phyloP scores from a whole-genome alignment of 345 rosid genomes.

The Limnanthes douglasii region DNA sequence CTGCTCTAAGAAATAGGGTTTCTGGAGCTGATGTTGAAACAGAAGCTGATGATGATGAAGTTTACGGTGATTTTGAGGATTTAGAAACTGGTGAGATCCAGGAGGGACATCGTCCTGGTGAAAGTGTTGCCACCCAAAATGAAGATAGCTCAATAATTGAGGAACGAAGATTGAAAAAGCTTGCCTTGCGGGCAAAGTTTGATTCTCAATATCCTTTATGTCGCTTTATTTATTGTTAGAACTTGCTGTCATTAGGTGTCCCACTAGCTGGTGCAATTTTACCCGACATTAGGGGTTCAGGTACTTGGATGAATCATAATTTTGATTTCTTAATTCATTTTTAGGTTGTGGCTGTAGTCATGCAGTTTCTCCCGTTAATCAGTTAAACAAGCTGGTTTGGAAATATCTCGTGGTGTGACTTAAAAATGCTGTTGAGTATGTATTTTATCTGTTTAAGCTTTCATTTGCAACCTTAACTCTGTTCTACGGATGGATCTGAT shows the following conservation, averaged over 20 bases:
- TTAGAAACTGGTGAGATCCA: slow-evolving; percentile 64
- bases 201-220: slow-evolving; percentile 94
- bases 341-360: no score
- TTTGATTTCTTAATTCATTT: no score
- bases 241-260: no score
- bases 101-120: slow-evolving; percentile 17
- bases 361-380: no score
- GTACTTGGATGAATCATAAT: no score
- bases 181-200: slow-evolving; percentile 62
- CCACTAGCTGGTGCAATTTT: no score
- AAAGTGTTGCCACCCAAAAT: slow-evolving; percentile 16
- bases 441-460: no score
- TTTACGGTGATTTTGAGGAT: slow-evolving; percentile 87
- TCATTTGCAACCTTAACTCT: slow-evolving; percentile 37
- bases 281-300: no score
- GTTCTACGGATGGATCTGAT: slow-evolving; percentile 47
- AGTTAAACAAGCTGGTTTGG: no score
- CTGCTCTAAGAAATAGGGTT: slow-evolving; percentile 39
- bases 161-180: slow-evolving; percentile 69
- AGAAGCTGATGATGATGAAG: slow-evolving; percentile 32
- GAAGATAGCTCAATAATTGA: slow-evolving; percentile 31
- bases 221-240: no score
- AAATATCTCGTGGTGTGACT: no score
- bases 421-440: background rate
- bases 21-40: slow-evolving; percentile 17